Base-by-base conservation (phyloP, 2,329 filamentous ascomycete species). In the Clathrospora elynae region DNA sequence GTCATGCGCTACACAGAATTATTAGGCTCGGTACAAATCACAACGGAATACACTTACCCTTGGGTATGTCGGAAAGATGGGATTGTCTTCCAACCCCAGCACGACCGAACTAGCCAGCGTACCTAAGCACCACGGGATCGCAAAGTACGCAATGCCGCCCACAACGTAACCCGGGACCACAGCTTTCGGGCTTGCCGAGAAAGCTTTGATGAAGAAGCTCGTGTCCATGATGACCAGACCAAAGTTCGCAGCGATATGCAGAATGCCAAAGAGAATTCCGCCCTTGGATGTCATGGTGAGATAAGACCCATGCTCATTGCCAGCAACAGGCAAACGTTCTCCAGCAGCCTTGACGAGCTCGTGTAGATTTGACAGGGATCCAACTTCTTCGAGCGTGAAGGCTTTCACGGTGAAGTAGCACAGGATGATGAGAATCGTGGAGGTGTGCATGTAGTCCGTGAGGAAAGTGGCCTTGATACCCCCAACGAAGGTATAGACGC, bases 361-460 rank as follows among this genome's bases (percentile, higher is more conserved):
- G n/a, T n/a, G n/a, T n/a, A n/a, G n/a, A n/a, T n/a, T n/a, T n/a
- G n/a, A n/a, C n/a, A n/a, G n/a, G n/a, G n/a, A n/a, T n/a, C n/a
- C n/a, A n/a, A n/a, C n/a, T n/a, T n/a, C n/a, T n/a, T n/a, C n/a
- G n/a, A n/a, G n/a, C n/a, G n/a, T n/a, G n/a, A n/a, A n/a, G n/a
- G n/a, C n/a, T n/a, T n/a, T n/a, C n/a, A n/a, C n/a, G 78, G 78
- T 22, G 60, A 79, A 73, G 65, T 76, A 73, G 65, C 76, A 73
- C 38, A 80, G 70, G 14, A 81, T 75, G 16, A 81, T 74, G 1
- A 78, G 71, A 13, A 81, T 79, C 9, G 76, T 74, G 8, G 79
- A 73, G 0, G 78, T 82, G 49, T 82, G 78, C n/a, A 80, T 71
- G 48, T 78, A 80, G 46, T 80, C 76, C 0, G 78, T 80, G 3